Evolutionary conservation across 352 stramenopile genomes (phyloP), one percentile per base, ranked within the genome.

Genomic region (Lagenidium sp.): DNA sequence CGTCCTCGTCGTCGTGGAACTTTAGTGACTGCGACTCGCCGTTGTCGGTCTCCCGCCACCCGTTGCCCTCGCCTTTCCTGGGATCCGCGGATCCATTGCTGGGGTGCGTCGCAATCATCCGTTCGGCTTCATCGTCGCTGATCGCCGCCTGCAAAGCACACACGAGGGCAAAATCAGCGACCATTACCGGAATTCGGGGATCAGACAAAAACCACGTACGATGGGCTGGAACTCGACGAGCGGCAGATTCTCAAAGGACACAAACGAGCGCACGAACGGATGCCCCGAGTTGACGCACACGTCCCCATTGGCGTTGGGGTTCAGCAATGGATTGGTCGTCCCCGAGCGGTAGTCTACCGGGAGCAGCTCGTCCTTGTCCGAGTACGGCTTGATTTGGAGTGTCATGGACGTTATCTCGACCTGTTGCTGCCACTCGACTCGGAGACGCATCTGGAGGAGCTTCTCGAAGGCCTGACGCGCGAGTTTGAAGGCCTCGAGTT

Each of bases 171-270:
- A 15, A 32, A 32, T 15, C 28, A 32, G 15, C 22, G 23, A 2
- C 18, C 11, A 11, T 35, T 10, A 35, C 22, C 13, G 6, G 20
- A 5, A 46, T 6, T 18, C 19, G 16, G 40, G 42, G 60, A 18
- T 22, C 15, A 28, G 18, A 75, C 25, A 25, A 11, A n/a, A n/a
- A n/a, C n/a, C n/a, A 59, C 59, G 19, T 57, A 87, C 70, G 55
- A 55, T 55, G 1, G 80, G 79, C 41, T 88, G 68, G 51, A 98
- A 98, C 57, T 98, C 90, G 20, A 98, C 90, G 3, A 98, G 73
- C 26, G 94, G 94, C 16, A 98, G 66, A 31, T 95, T 87, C 49
- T 98, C 94, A 47, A 98, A 98, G 19, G 90, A 97, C 19, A 97
- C 60, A 41, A 98, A 97, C 1, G 82, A 97, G 13, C 94, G 82